Percentiles rank a stretch among this genome's conserved stretches.
Evolutionary conservation across 805 yeast genomes (phyloP).

Genomic region (Zygosaccharomyces bailii): DNA sequence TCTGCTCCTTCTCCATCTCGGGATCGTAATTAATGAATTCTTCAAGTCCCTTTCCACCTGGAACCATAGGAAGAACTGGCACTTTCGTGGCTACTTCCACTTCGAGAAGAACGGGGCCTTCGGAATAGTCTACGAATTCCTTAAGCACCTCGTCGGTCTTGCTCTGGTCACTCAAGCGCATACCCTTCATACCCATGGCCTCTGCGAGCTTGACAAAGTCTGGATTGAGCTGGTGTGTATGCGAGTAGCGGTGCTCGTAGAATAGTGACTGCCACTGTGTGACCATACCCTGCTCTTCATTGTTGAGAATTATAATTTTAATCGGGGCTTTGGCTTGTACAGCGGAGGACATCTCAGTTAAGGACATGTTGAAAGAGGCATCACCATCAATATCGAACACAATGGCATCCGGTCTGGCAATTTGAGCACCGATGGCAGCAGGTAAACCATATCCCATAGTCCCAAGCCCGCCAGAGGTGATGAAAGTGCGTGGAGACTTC

Average conservation of each 20-base stretch:
- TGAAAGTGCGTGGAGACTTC: constrained; percentile 87
- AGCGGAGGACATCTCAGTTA: constrained; percentile 88
- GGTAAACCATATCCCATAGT: constrained; percentile 99
- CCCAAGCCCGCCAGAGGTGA: constrained; percentile 98
- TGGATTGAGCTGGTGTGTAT: constrained; percentile 95
- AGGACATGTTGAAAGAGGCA: constrained; percentile 98
- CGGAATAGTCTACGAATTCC: constrained; percentile 61
- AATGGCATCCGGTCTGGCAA: constrained; percentile 89
- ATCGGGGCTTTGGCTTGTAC: constrained; percentile 91
- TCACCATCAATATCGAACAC: constrained; percentile 98
- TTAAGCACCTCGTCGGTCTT: constrained; percentile 57
- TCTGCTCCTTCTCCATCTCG: constrained; percentile 69
- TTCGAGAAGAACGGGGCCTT: constrained; percentile 88
- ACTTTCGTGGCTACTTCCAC: constrained; percentile 85
- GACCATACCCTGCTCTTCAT: constrained; percentile 99
- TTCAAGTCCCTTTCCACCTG: constrained; percentile 90
- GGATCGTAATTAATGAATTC: constrained; percentile 89
- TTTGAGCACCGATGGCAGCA: constrained; percentile 97
- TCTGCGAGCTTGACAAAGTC: constrained; percentile 91
- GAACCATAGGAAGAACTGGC: constrained; percentile 97
- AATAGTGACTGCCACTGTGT: constrained; percentile 98
- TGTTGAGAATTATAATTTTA: constrained; percentile 83
- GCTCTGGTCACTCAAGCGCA: constrained; percentile 65
- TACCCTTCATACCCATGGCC: constrained; percentile 86
- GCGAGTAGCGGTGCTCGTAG: constrained; percentile 96